Conservation (phyloP, 805 yeast species). For the Metschnikowia dekortorum region DNA sequence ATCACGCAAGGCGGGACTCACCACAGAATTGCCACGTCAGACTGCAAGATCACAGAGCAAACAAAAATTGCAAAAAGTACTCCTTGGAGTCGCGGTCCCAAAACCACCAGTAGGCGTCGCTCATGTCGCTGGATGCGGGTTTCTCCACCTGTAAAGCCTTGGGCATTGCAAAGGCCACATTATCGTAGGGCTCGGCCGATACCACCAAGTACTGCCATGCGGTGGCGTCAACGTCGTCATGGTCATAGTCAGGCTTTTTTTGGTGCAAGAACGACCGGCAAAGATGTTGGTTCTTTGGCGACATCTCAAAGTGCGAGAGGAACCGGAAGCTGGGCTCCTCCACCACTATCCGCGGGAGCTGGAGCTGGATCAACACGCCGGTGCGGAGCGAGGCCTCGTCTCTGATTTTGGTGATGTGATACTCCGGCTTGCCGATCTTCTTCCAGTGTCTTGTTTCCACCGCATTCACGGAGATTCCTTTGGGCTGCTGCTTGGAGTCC, state of each 20-base stretch:
- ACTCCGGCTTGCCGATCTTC: slow-evolving; percentile 72
- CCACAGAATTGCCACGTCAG: too few species aligned
- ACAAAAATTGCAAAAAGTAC: slow-evolving; percentile 69
- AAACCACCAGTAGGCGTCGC: slow-evolving; percentile 52
- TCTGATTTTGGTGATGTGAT: slow-evolving; percentile 62
- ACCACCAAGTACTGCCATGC: slow-evolving; percentile 68
- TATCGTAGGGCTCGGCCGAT: slow-evolving; percentile 90
- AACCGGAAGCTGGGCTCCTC: slow-evolving; percentile 63
- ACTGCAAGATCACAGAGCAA: slow-evolving; percentile 13
- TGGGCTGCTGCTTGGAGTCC: slow-evolving; percentile 14
- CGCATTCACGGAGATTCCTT: slow-evolving; percentile 30
- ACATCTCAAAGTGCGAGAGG: slow-evolving; percentile 71
- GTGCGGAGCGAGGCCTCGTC: slow-evolving; percentile 52
- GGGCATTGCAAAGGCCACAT: slow-evolving; percentile 72
- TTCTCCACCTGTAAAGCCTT: slow-evolving; percentile 48
- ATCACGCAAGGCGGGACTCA: too few species aligned
- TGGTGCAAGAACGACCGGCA: slow-evolving; percentile 23
- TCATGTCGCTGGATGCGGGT: slow-evolving; percentile 21
- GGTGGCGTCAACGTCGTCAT: slow-evolving; percentile 23
- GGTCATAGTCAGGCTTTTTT: slow-evolving; percentile 16
- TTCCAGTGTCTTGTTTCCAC: slow-evolving; percentile 44
- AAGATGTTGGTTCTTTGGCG: slow-evolving; percentile 35
- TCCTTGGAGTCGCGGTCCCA: slow-evolving; percentile 71
- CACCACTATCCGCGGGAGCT: slow-evolving; percentile 47
- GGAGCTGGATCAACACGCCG: slow-evolving; percentile 65